Evolutionary conservation across 179 eudicot genomes (phyloP), one percentile per base, ranked within the genome.

Genomic region (Carnegiea gigantea): DNA sequence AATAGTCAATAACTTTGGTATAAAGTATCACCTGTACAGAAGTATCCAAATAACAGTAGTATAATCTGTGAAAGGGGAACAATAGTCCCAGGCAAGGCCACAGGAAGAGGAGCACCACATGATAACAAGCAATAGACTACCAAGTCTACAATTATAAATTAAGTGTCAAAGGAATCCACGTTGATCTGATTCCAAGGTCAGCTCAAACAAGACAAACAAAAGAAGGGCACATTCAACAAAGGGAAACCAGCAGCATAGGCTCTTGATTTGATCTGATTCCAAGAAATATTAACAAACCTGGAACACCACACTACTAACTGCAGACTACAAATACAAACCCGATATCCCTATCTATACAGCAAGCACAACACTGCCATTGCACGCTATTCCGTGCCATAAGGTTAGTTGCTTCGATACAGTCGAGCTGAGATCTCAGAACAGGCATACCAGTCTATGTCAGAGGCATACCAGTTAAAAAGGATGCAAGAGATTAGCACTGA

Each of bases 291-390:
- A 78, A 84, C 87, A 81, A 84, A 82, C 86, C 82, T 75, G 82
- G 78, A 84, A 81, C 84, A 81, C 70, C 82, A 81, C 84, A 78
- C 84, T 84, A 84, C 84, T 84, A 84, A 71, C 81, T 78, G 76
- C 75, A 78, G 49, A 84, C 82, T 79, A 83, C 77, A 9, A 57
- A 78, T 81, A 84, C 87, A 82, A 84, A 72, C 33, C 54, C 76
- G 79, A 57, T 74, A 84, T 81, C 84, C 79, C 87, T 85, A 85
- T 82, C 82, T 82, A 85, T 85, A 85, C 87, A 85, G 78, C 81
- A 84, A 82, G 78, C 85, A 85, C 85, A 85, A 84, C 79, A 84
- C 79, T 85, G 80, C 81, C 83, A 59, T 73, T 84, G 72, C 62
- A 65, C 40, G 36, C 18, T 72, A 82, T 74, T 74, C 78, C 80